Base-by-base conservation (phyloP, 768 basidiomycete genomes). In the Leccinellum albellum region DNA sequence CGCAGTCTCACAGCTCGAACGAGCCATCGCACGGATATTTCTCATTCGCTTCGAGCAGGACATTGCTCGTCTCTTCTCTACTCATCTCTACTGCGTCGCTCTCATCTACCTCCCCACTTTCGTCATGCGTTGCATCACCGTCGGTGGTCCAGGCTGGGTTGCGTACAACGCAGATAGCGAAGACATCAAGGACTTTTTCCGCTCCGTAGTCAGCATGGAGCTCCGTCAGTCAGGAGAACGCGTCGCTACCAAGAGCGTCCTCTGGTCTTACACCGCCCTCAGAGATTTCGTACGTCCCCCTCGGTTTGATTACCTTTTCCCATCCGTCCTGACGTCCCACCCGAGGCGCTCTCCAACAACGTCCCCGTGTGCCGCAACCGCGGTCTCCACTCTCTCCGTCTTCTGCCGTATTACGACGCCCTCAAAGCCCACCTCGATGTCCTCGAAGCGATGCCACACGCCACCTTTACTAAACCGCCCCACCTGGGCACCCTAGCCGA, bases 241-340 rank as follows among this genome's bases (percentile, higher is more conserved):
- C 29, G 86, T 89, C 20, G 88, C 88, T 8, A 89, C 88, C 8
- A 89, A 88, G 77, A 87, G 85, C 63, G 85, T 89, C 20, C 71
- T 89, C 54, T 89, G 88, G 88, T 86, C 85, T 1, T 89, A 89
- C 70, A 89, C 88, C 2, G 88, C 86, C 31, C 72, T 89, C 28
- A 74, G 88, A 55, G 84, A 89, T 72, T 89, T 89, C 66, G 87
- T 88, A 72, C 65, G 86, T 40, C 74, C 45, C 55, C 9, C 47
- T n/a, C 37, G 20, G 24, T 50, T 29, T n/a, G n/a, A n/a, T 57
- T 28, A 3, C 28, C 24, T 3, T 10, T 2, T n/a, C 48, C 44
- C 8, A 10, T 31, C 23, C 20, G 31, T 42, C 44, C 32, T 15
- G 13, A 49, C 44, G 26, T 46, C 6, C 13, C 54, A 10, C 17